phyloP scores from a whole-genome alignment of 1,284 basidiomycete genomes.

The Cystobasidium pallidum region DNA sequence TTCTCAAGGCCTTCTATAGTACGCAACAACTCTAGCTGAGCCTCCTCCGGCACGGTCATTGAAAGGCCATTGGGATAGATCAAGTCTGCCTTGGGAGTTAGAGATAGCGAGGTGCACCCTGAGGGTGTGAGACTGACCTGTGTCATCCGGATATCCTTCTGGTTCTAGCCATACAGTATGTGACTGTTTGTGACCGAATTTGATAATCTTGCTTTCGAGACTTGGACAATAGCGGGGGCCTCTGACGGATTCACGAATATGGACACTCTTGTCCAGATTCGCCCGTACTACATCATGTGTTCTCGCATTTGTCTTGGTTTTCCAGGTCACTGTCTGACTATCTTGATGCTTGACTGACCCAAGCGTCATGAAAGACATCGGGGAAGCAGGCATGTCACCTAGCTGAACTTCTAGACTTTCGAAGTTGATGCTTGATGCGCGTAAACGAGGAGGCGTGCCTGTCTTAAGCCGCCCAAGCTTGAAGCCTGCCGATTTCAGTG shows the following conservation, averaged over 20 bases:
- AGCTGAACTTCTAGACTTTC: conserved; percentile 59
- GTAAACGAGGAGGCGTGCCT: conserved; percentile 81
- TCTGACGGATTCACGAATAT: conserved; percentile 85
- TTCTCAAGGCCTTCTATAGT: conserved; percentile 82
- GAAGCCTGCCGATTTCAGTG: conserved; percentile 74
- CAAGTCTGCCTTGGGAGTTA: conserved; percentile 61
- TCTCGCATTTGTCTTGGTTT: conserved; percentile 68
- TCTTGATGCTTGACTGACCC: conserved; percentile 39
- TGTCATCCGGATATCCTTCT: conserved; percentile 82
- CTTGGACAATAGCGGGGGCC: conserved; percentile 90
- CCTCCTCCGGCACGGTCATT: conserved; percentile 79
- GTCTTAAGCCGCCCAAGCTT: conserved; percentile 81
- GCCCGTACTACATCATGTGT: conserved; percentile 75
- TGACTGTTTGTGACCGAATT: conserved; percentile 71
- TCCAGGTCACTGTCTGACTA: conserved; percentile 36
- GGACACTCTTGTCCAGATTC: conserved; percentile 74
- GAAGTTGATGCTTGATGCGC: conserved; percentile 71
- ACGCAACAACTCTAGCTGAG: conserved; percentile 76
- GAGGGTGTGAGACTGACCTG: too few species aligned
- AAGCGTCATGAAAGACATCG: conserved; percentile 56
- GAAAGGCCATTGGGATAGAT: conserved; percentile 90
- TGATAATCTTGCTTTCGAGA: conserved; percentile 79
- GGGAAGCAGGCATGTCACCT: conserved; percentile 51
- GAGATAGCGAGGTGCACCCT: too few species aligned
- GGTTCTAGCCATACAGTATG: conserved; percentile 89